Conservation (phyloP, 768 basidiomycete genomes). For the Udeniomyces megalosporus region DNA sequence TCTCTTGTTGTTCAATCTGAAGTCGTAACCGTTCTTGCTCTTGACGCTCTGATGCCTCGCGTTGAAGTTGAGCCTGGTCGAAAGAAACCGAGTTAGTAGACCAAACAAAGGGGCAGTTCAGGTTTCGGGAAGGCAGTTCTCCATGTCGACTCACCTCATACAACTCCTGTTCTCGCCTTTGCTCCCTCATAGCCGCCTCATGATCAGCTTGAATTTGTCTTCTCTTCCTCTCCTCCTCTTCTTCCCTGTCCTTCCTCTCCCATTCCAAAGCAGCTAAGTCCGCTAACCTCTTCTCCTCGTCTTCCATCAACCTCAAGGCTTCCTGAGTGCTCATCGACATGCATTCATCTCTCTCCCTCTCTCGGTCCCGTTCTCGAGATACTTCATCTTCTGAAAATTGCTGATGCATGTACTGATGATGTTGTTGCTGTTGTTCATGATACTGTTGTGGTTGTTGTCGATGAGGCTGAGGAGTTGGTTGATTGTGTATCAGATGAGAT, state of each 20-base stretch:
- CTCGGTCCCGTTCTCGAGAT: neutral
- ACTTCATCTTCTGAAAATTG: too few species aligned
- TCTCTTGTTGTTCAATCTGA: conserved; percentile 16
- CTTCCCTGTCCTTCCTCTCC: conserved; percentile 24
- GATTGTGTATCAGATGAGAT: neutral
- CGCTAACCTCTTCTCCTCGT: conserved; percentile 12
- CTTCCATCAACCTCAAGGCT: conserved; percentile 22
- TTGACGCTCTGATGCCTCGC: conserved; percentile 18
- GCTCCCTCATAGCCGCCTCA: conserved; percentile 26
- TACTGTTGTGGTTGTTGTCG: neutral
- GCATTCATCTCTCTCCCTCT: conserved; percentile 16
- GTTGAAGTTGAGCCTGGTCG: conserved; percentile 1
- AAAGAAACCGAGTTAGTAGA: neutral
- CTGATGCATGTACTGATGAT: neutral
- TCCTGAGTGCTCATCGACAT: conserved; percentile 7
- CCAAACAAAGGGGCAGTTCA: neutral
- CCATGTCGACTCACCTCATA: conserved; percentile 23
- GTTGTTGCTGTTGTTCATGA: neutral
- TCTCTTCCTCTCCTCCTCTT: conserved; percentile 23
- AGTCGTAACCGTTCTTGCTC: conserved; percentile 20
- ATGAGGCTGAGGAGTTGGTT: neutral
- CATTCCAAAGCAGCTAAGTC: conserved; percentile 18
- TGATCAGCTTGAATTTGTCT: conserved; percentile 24
- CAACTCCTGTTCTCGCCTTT: conserved; percentile 27
- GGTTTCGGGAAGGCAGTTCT: too few species aligned